A percentile compares a stretch with the other conserved stretches of the same genome.
These are phyloP conservation scores for Parastagonospora avenae DNA, from an alignment of 2,329 filamentous ascomycete genomes.

Conservation along the genomic window DNA sequence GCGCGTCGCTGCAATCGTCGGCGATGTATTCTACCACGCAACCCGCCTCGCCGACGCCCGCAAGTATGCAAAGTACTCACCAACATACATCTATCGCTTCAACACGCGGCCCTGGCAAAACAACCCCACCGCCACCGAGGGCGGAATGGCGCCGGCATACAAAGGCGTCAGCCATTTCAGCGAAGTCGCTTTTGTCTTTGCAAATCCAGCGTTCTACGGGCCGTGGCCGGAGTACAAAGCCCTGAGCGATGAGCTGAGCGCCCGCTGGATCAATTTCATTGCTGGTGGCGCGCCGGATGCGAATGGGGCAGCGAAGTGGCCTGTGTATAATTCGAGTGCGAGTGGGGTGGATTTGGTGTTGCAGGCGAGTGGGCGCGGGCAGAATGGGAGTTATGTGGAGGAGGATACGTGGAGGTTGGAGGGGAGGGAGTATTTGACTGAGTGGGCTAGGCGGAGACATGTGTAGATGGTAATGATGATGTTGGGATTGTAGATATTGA, in stretches of 20 bases:
- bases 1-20: conserved; percentile 57
- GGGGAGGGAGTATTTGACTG: conserved; percentile 48
- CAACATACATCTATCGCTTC: conserved; percentile 67
- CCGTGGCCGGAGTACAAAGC: conserved; percentile 48
- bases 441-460: conserved; percentile 47
- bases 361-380: conserved; percentile 49
- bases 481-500: background rate
- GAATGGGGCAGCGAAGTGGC: conserved; percentile 46
- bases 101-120: conserved; percentile 50
- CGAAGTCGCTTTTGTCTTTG: conserved; percentile 55
- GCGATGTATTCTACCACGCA: conserved; percentile 63
- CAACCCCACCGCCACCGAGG: conserved; percentile 40
- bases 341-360: conserved; percentile 52
- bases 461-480: conserved; percentile 21
- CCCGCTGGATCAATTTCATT: conserved; percentile 55
- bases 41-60: conserved; percentile 52
- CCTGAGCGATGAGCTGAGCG: conserved; percentile 52
- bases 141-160: conserved; percentile 50
- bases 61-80: conserved; percentile 54
- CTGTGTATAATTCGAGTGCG: conserved; percentile 44
- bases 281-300: conserved; percentile 46
- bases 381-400: conserved; percentile 49
- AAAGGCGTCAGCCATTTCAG: conserved; percentile 61
- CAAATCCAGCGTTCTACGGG: conserved; percentile 47
- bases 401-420: conserved; percentile 51